A percentile compares a stretch with the other conserved stretches of the same genome.
These are phyloP conservation scores for Trypanosoma boissoni DNA, from an alignment of 208 protist genomes.

Conservation along the genomic window DNA sequence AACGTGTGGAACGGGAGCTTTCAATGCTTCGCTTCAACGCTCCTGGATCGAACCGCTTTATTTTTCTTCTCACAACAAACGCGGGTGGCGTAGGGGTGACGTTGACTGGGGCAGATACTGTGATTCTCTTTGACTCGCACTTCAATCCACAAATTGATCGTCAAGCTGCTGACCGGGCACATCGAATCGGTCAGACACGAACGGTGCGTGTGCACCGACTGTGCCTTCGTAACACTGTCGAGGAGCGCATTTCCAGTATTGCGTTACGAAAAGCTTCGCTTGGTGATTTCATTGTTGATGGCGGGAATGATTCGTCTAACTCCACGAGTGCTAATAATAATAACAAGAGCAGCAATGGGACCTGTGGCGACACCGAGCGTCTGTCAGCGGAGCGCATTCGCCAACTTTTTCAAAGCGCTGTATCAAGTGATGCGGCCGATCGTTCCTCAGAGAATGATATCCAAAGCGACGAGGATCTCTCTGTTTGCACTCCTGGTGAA, in stretches of 20 bases:
- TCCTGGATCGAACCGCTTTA: constrained; percentile 82
- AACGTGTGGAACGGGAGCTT: constrained; percentile 85
- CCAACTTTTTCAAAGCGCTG: constrained; percentile 35
- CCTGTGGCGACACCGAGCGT: not conserved
- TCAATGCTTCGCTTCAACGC: constrained; percentile 94
- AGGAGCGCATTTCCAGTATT: constrained; percentile 94
- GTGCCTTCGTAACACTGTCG: constrained; percentile 91
- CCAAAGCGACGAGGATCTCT: not conserved
- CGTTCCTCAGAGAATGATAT: not conserved
- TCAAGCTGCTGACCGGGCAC: constrained; percentile 94
- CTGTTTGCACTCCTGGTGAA: constrained; percentile 14
- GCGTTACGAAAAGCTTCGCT: constrained; percentile 92
- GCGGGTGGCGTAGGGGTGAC: constrained; percentile 99
- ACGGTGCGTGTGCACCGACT: constrained; percentile 95
- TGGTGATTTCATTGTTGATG: constrained; percentile 92
- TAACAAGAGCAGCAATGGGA: constrained; percentile 25
- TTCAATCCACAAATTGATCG: constrained; percentile 99
- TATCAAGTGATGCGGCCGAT: not conserved
- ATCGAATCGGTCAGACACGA: constrained; percentile 95
- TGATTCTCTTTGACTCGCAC: constrained; percentile 96
- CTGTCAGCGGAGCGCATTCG: constrained; percentile 55
- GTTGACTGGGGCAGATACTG: constrained; percentile 94
- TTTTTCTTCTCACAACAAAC: constrained; percentile 97
- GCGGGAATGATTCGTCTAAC: constrained; percentile 16
- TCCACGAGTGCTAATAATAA: too few species aligned